A percentile compares a stretch with the other conserved stretches of the same genome.
These are phyloP conservation scores for Eudorina sp. DNA, from an alignment of 139 green algal genomes.

Conservation along the genomic window DNA sequence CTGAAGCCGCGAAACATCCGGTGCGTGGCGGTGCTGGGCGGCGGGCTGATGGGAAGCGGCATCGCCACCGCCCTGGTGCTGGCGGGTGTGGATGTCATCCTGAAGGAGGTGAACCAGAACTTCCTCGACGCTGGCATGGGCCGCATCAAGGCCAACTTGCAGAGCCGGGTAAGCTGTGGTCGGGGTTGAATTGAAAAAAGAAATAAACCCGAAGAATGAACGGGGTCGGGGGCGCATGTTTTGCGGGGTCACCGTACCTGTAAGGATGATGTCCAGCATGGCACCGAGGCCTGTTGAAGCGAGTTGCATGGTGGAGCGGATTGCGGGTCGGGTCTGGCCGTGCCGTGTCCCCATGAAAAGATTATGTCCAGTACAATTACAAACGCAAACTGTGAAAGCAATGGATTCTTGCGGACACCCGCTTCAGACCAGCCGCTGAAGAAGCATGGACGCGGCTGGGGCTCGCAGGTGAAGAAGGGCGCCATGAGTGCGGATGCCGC, in stretches of 20 bases:
- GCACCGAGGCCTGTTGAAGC: too few relatives aligned
- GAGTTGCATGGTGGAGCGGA: too few relatives aligned
- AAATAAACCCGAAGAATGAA: too few relatives aligned
- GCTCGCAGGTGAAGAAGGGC: slow-evolving; percentile 84
- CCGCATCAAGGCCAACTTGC: slow-evolving; percentile 92
- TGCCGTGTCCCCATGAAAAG: too few relatives aligned
- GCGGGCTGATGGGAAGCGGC: slow-evolving; percentile 97
- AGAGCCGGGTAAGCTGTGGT: slow-evolving; percentile 68
- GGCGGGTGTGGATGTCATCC: slow-evolving; percentile 83
- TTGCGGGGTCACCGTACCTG: too few relatives aligned
- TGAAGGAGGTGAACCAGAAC: slow-evolving; percentile 99
- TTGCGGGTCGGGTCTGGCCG: too few relatives aligned
- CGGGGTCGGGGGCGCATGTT: background rate
- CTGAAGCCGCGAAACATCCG: slow-evolving; percentile 85
- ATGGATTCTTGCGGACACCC: too few relatives aligned
- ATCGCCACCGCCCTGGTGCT: slow-evolving; percentile 93
- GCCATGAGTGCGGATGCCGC: slow-evolving; percentile 66
- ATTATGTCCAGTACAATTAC: too few relatives aligned
- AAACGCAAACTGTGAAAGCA: too few relatives aligned
- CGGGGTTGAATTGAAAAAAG: background rate
- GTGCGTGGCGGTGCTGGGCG: slow-evolving; percentile 93
- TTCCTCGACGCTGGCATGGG: slow-evolving; percentile 94
- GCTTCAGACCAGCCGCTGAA: too few relatives aligned
- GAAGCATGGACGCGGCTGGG: too few relatives aligned
- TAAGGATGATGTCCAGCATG: too few relatives aligned